Percentiles rank a stretch among this genome's conserved stretches.
Evolutionary conservation across 768 basidiomycete genomes (phyloP).

Genomic region (Termitomyces sp.): DNA sequence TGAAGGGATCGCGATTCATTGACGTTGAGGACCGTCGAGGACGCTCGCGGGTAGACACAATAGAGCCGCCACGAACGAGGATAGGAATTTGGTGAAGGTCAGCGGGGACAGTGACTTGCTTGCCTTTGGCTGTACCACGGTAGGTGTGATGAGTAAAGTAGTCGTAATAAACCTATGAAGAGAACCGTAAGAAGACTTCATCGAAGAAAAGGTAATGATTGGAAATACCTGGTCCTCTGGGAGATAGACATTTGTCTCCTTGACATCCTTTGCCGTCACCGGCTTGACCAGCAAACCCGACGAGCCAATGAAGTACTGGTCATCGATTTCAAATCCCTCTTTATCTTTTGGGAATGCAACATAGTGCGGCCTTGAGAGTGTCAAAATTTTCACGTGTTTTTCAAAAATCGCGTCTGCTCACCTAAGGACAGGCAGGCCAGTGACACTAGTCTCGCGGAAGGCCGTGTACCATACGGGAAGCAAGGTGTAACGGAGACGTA

Average conservation of each 20-base stretch:
- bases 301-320: slow-evolving; percentile 88
- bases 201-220: background rate
- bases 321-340: slow-evolving; percentile 82
- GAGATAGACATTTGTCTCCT: slow-evolving; percentile 72
- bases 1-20: slow-evolving; percentile 93
- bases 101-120: slow-evolving; percentile 69
- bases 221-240: slow-evolving; percentile 69
- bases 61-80: slow-evolving; percentile 86
- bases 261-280: slow-evolving; percentile 68
- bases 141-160: slow-evolving; percentile 75
- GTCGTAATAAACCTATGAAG: slow-evolving; percentile 80
- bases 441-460: slow-evolving; percentile 81
- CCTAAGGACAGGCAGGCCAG: slow-evolving; percentile 82
- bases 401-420: slow-evolving; percentile 23
- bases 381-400: background rate
- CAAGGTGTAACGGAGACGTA: slow-evolving; percentile 81
- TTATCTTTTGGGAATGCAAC: slow-evolving; percentile 88
- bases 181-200: background rate
- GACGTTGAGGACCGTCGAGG: slow-evolving; percentile 79
- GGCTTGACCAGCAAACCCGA: slow-evolving; percentile 92
- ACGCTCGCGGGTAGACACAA: slow-evolving; percentile 83
- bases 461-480: slow-evolving; percentile 97
- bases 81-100: slow-evolving; percentile 79
- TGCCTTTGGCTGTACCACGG: slow-evolving; percentile 60
- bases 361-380: slow-evolving; percentile 83